Percentiles rank a stretch among this genome's conserved stretches.
Conservation (phyloP, 257 asterid species). For the Linaria vulgaris region DNA sequence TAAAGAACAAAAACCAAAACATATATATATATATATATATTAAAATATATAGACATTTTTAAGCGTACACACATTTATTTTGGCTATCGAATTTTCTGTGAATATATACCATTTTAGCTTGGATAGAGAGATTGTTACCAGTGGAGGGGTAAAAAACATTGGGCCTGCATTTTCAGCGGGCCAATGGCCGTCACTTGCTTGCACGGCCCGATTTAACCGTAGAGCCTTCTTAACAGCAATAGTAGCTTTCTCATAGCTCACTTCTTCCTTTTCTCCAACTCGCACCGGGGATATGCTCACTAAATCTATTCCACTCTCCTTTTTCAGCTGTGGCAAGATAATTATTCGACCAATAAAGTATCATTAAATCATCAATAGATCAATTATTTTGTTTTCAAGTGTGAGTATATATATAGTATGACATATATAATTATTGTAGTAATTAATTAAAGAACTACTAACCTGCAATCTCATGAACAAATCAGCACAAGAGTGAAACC, state of each 20-base stretch:
- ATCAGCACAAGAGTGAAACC: slow-evolving; percentile 47
- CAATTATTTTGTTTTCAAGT: too few relatives aligned
- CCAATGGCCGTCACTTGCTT: slow-evolving; percentile 81
- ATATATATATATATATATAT: too few relatives aligned
- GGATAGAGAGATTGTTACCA: slow-evolving; percentile 14
- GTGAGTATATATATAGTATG: too few relatives aligned
- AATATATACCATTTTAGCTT: too few relatives aligned
- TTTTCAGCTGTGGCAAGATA: slow-evolving; percentile 33
- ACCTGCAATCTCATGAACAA: slow-evolving; percentile 60
- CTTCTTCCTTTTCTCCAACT: slow-evolving; percentile 47
- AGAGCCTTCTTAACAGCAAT: slow-evolving; percentile 58
- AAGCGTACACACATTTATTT: too few relatives aligned
- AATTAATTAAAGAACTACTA: too few relatives aligned
- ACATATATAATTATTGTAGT: too few relatives aligned
- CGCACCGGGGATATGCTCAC: slow-evolving; percentile 47
- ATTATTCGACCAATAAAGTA: not conserved
- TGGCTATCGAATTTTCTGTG: too few relatives aligned
- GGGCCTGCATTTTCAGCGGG: slow-evolving; percentile 80
- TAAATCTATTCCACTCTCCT: slow-evolving; percentile 54
- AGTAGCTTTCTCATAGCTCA: slow-evolving; percentile 46
- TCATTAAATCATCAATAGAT: too few relatives aligned
- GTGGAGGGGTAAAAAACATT: slow-evolving; percentile 58
- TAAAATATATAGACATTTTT: too few relatives aligned
- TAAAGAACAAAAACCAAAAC: too few relatives aligned
- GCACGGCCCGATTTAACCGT: slow-evolving; percentile 53